Conservation (phyloP, 768 basidiomycete species). For the Cystofilobasidium capitatum region DNA sequence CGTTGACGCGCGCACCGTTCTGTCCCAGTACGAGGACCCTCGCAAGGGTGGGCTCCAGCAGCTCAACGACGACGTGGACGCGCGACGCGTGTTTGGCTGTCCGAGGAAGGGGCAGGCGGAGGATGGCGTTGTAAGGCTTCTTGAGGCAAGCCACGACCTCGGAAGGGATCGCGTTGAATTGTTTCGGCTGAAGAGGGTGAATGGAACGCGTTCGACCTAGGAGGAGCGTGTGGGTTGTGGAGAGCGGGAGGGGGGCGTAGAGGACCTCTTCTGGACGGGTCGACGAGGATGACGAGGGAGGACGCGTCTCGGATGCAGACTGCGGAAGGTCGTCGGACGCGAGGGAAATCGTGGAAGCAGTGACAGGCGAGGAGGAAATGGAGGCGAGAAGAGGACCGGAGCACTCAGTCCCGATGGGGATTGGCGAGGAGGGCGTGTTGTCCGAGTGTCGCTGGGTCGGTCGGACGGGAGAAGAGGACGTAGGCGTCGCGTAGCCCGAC, state of each 20-base stretch:
- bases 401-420: neutral
- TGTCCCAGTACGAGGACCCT: slow-evolving; percentile 21
- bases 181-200: neutral
- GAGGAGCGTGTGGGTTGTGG: neutral
- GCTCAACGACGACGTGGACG: slow-evolving; percentile 16
- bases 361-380: neutral
- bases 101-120: slow-evolving; percentile 16
- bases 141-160: neutral
- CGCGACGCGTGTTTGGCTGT: slow-evolving; percentile 9
- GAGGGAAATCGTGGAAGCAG: neutral
- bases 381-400: neutral
- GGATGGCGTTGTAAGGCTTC: neutral
- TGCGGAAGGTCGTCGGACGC: neutral
- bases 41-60: neutral
- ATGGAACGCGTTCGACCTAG: neutral
- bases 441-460: neutral
- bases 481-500: slow-evolving; percentile 1
- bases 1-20: slow-evolving; percentile 23
- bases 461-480: neutral
- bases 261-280: neutral
- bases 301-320: too few species aligned
- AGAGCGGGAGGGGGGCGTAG: neutral
- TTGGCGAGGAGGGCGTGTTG: neutral
- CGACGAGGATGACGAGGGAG: neutral
- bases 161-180: neutral